Percentiles rank a stretch among this genome's conserved stretches.
phyloP scores from a whole-genome alignment of 2,329 filamentous ascomycete species.

The Rugonectria rugulosa region DNA sequence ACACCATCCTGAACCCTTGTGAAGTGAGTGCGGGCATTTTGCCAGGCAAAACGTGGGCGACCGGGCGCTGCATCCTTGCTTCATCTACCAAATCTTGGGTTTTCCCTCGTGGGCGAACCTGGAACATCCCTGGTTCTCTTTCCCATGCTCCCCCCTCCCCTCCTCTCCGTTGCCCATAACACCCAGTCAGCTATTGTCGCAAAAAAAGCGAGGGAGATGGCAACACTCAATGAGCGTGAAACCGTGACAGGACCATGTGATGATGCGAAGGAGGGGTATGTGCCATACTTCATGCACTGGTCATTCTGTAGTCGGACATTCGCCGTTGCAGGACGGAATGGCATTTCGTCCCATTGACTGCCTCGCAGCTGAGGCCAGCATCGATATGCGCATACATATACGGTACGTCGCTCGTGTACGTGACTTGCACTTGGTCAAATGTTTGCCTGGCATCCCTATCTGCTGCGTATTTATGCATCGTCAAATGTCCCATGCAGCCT shows the following conservation, averaged over 20 bases:
- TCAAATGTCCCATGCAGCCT: not conserved
- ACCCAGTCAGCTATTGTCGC: not conserved
- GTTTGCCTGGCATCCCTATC: not conserved
- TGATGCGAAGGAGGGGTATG: not conserved
- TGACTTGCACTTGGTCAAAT: too few relatives aligned
- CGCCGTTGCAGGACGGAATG: conserved; percentile 3
- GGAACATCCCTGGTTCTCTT: conserved; percentile 11
- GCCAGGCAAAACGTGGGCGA: conserved; percentile 15
- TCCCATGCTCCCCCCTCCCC: too few relatives aligned
- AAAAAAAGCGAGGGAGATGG: too few relatives aligned
- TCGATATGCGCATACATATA: not conserved
- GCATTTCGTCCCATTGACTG: not conserved
- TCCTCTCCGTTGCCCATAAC: not conserved
- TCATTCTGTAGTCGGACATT: conserved; percentile 4
- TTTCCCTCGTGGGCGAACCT: conserved; percentile 15
- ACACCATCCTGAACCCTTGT: conserved; percentile 3
- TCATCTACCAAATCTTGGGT: conserved; percentile 9
- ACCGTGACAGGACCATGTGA: not conserved
- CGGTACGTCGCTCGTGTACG: not conserved
- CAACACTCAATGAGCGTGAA: not conserved
- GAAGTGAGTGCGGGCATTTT: too few relatives aligned
- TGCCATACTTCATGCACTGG: not conserved
- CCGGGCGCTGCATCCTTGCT: conserved; percentile 5
- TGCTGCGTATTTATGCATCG: not conserved
- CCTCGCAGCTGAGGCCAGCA: too few relatives aligned